These are phyloP conservation scores for Lolium perenne DNA, from an alignment of 176 grass and related monocot genomes.

Conservation along the genomic window DNA sequence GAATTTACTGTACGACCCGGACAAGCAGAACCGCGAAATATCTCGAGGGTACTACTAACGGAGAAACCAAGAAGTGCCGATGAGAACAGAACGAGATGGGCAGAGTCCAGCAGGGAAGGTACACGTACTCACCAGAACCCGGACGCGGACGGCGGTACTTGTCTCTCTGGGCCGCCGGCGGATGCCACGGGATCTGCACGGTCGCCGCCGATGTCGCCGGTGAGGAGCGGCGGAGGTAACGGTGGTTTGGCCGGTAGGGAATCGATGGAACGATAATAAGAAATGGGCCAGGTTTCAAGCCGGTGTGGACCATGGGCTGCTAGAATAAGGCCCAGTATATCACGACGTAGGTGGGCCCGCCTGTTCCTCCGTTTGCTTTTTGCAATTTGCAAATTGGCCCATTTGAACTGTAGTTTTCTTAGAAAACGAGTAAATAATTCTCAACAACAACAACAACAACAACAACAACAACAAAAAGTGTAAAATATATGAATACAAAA, in stretches of 20 bases:
- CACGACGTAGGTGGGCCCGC: background rate
- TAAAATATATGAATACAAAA: no score
- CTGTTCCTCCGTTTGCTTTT: no score
- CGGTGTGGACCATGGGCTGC: background rate
- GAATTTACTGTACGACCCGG: background rate
- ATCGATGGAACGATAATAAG: conserved; percentile 21
- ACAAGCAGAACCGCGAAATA: background rate
- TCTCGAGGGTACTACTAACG: background rate
- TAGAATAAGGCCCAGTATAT: conserved; percentile 1
- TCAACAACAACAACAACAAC: no score
- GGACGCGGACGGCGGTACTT: background rate
- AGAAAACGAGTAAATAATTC: no score
- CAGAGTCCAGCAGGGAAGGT: background rate
- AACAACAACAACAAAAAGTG: no score
- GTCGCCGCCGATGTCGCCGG: conserved; percentile 1
- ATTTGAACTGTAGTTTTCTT: no score
- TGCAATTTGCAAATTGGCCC: no score
- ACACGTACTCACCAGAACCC: background rate
- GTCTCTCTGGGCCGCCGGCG: background rate
- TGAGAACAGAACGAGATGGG: background rate
- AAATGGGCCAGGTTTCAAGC: background rate
- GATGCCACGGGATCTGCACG: background rate
- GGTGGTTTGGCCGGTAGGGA: background rate
- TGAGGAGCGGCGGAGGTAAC: conserved; percentile 2
- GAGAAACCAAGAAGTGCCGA: background rate